A percentile compares a stretch with the other conserved stretches of the same genome.
These are phyloP conservation scores for Tulasnella sp. DNA, from an alignment of 768 basidiomycete species.

Conservation along the genomic window DNA sequence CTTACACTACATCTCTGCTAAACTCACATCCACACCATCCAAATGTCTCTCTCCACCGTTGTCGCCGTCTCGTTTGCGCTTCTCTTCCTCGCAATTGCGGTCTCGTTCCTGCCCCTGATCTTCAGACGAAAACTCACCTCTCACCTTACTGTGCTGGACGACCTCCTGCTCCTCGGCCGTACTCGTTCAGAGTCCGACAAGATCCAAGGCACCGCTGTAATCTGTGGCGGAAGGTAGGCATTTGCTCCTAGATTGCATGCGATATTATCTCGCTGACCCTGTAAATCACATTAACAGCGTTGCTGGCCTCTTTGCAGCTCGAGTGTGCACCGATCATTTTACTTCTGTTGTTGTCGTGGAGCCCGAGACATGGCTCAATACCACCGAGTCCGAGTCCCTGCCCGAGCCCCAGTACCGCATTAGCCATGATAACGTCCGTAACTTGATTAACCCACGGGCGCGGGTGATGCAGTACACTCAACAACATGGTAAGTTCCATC, in stretches of 20 bases:
- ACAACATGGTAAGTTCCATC: not conserved
- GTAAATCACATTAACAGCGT: not conserved
- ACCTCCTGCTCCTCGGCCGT: not conserved
- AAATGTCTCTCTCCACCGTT: no score
- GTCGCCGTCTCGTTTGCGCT: no score
- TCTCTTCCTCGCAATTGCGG: no score
- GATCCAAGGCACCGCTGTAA: constrained; percentile 6
- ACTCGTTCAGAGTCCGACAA: not conserved
- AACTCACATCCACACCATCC: no score
- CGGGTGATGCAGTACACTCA: constrained; percentile 1
- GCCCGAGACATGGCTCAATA: constrained; percentile 6
- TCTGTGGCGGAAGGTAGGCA: constrained; percentile 8
- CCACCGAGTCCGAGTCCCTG: not conserved
- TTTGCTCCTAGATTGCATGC: not conserved
- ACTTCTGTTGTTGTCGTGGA: constrained; percentile 8
- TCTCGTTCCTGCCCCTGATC: not conserved
- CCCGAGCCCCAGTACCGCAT: not conserved
- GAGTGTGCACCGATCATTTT: constrained; percentile 9
- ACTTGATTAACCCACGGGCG: not conserved
- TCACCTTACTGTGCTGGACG: constrained; percentile 3
- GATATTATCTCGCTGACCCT: not conserved
- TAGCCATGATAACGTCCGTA: no score
- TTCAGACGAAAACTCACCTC: not conserved
- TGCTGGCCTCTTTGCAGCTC: constrained; percentile 8
- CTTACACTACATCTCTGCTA: no score